phyloP scores from a whole-genome alignment of 495 filamentous ascomycete species.

The Penicillium silybi region DNA sequence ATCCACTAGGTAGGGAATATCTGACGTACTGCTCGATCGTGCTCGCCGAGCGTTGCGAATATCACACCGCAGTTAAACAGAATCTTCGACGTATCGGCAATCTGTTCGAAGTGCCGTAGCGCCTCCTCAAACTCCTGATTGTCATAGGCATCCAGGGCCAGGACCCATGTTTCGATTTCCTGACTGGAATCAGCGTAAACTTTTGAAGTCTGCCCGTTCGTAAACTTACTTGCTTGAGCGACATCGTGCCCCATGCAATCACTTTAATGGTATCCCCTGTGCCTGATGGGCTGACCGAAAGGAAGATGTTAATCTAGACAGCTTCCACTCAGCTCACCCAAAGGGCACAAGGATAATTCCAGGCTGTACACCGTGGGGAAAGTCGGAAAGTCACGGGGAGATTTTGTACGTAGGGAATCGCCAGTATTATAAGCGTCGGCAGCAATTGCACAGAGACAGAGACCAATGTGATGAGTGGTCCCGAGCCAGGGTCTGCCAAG shows the following conservation, averaged over 20 bases:
- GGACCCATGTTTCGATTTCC: slow-evolving; percentile 99
- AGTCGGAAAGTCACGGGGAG: neutral
- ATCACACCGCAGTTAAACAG: slow-evolving; percentile 99
- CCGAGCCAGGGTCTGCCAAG: neutral
- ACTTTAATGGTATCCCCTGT: neutral
- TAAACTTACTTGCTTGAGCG: slow-evolving; percentile 38
- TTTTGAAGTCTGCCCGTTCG: neutral
- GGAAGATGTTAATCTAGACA: neutral
- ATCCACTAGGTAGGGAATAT: neutral
- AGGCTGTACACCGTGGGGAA: neutral
- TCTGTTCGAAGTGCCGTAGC: slow-evolving; percentile 73
- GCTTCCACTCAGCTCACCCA: neutral
- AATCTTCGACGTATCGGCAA: slow-evolving; percentile 96
- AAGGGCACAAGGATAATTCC: neutral
- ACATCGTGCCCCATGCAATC: slow-evolving; percentile 23
- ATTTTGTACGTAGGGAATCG: neutral
- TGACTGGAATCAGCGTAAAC: slow-evolving; percentile 36
- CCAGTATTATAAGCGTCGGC: neutral
- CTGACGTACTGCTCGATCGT: slow-evolving; percentile 81
- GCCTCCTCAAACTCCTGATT: slow-evolving; percentile 93
- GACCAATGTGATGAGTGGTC: neutral
- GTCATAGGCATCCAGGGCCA: slow-evolving; percentile 87
- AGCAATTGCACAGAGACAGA: neutral
- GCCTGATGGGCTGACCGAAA: neutral
- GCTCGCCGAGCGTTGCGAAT: slow-evolving; percentile 94